Base-by-base conservation (phyloP, 441 rosid genomes). In the Syzygium malaccense region DNA sequence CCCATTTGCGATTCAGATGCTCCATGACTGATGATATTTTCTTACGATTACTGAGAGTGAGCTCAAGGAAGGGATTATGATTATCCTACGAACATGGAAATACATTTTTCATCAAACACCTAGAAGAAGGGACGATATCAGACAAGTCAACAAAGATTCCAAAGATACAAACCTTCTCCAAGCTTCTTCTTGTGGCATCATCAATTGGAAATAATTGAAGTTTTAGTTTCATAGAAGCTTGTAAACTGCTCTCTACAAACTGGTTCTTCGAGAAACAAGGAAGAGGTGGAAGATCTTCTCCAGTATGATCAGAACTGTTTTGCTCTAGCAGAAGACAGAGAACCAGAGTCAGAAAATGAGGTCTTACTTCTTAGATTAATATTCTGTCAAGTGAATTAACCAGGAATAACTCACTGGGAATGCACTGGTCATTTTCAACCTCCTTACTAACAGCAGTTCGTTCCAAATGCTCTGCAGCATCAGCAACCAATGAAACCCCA, bases 401-500 rank as follows among this genome's bases (percentile, higher is more conserved):
- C 51, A 41, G n/a, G n/a, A 75, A 41, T 45, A 87, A 89, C 86
- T 89, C 87, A 93, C 92, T 92, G 57, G 91, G 75, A 57, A 87
- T 87, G 92, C 92, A 93, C 90, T 91, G 93, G 57, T 91, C 94
- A 91, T 84, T 88, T 90, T 95, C 93, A 88, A 88, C 87, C 89
- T 94, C 96, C 86, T 93, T 93, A 89, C 92, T 93, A 87, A 88
- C 91, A 64, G 93, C 90, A n/a, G 94, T 88, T 90, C 94, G 94
- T 92, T 98, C 99, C 92, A 98, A 92, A 93, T 97, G 99, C 91
- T 96, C 99, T 88, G 99, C 99, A 92, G 99, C 99, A 92, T 97
- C 99, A 89, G 99, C 99, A 92, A 97, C 99, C 93, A 98, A 93
- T 86, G 99, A 97, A 92, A 97, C 99, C 88, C 99, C 99, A 92